These are phyloP conservation scores for Claviceps sp. DNA, from an alignment of 2,329 filamentous ascomycete species.

Conservation along the genomic window DNA sequence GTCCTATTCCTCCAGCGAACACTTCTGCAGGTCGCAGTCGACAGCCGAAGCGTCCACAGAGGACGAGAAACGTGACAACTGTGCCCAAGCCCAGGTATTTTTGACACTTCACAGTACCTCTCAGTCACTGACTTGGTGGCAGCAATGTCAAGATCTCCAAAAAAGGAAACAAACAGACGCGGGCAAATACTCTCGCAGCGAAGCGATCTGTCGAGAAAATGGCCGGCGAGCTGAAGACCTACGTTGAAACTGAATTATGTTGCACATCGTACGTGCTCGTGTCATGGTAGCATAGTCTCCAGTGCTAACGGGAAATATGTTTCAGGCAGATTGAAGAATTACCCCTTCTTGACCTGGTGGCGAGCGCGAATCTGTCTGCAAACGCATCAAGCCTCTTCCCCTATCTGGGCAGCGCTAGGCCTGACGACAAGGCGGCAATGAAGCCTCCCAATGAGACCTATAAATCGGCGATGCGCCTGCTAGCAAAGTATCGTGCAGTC, in stretches of 20 bases:
- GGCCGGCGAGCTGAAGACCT: slow-evolving; percentile 1
- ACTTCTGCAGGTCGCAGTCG: background rate
- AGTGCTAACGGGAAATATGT: background rate
- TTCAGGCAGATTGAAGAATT: background rate
- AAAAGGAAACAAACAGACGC: background rate
- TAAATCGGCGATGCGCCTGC: background rate
- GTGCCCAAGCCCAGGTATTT: background rate
- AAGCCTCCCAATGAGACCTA: background rate
- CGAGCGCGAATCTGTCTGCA: background rate
- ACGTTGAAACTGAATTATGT: slow-evolving; percentile 1
- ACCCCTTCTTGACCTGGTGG: background rate
- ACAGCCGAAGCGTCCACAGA: background rate
- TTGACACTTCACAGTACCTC: background rate
- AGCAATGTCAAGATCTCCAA: background rate
- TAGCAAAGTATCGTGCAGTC: slow-evolving; percentile 10
- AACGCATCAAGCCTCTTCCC: background rate
- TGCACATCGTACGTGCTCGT: slow-evolving; percentile 1
- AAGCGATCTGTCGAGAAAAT: slow-evolving; percentile 1
- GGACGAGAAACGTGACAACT: background rate
- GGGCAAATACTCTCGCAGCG: background rate
- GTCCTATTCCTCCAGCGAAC: background rate
- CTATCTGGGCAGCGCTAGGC: background rate
- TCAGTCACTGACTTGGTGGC: background rate
- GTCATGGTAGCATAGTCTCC: background rate
- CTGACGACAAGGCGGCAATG: background rate